Evolutionary conservation across 257 asterid genomes (phyloP).

Genomic region (Handroanthus guayacan): DNA sequence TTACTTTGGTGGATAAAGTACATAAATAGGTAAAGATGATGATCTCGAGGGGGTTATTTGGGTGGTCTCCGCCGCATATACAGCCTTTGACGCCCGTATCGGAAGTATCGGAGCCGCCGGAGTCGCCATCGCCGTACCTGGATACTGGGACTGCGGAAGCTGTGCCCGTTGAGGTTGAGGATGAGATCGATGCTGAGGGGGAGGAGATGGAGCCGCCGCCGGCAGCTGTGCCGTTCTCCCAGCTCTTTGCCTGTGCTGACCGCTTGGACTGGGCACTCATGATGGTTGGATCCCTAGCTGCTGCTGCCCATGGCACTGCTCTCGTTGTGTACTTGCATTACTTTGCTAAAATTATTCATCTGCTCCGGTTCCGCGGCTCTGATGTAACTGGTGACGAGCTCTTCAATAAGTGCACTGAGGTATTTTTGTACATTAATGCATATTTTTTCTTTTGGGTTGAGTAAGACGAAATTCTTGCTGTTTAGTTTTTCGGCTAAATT

Average conservation of each 20-base stretch:
- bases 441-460: not conserved
- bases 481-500: not conserved
- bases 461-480: not conserved
- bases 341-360: conserved; percentile 79
- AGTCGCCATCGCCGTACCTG: conserved; percentile 93
- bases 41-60: conserved; percentile 96
- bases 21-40: conserved; percentile 58
- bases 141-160: conserved; percentile 71
- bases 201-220: conserved; percentile 99
- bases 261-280: conserved; percentile 88
- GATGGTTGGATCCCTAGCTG: conserved; percentile 89
- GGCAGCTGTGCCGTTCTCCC: conserved; percentile 91
- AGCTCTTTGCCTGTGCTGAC: conserved; percentile 90
- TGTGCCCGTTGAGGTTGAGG: conserved; percentile 79
- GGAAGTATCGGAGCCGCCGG: conserved; percentile 99
- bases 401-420: conserved; percentile 81
- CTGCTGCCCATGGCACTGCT: conserved; percentile 96
- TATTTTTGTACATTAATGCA: conserved; percentile 29
- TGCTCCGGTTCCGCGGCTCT: conserved; percentile 50
- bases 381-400: conserved; percentile 52
- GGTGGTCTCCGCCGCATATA: conserved; percentile 99
- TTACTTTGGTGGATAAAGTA: not conserved
- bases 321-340: conserved; percentile 95
- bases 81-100: conserved; percentile 98
- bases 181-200: conserved; percentile 81